Evolutionary conservation across 2,329 filamentous ascomycete genomes (phyloP).

Genomic region (Cercospora sp.): DNA sequence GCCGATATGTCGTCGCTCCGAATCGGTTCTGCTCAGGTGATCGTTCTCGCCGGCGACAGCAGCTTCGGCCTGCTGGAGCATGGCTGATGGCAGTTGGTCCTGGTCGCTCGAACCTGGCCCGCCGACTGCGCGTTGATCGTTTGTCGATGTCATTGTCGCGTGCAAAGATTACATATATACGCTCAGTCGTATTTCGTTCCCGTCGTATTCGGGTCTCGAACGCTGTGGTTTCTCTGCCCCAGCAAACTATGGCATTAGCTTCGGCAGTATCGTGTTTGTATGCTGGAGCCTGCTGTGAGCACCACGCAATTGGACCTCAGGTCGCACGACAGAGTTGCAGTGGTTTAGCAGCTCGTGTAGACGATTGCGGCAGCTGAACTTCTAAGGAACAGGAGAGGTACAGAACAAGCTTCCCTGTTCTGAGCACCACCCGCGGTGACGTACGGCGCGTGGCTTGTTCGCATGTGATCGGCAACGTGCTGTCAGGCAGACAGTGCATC

Average conservation of each 20-base stretch:
- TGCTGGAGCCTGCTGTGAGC: not conserved
- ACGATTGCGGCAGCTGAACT: not conserved
- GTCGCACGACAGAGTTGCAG: not conserved
- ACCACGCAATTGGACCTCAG: not conserved
- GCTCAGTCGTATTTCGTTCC: not conserved
- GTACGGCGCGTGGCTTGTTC: slow-evolving; percentile 1
- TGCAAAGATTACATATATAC: slow-evolving; percentile 1
- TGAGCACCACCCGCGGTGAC: slow-evolving; percentile 2
- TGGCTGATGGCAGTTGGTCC: slow-evolving; percentile 26
- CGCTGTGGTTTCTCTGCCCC: not conserved
- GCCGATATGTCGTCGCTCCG: slow-evolving; percentile 31
- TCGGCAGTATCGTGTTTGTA: not conserved
- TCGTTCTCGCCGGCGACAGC: slow-evolving; percentile 30
- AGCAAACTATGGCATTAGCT: slow-evolving; percentile 8
- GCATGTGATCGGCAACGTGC: not conserved
- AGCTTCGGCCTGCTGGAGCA: slow-evolving; percentile 36
- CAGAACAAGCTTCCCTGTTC: slow-evolving; percentile 11
- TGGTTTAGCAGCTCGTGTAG: not conserved
- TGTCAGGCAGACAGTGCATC: not conserved
- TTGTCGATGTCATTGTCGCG: slow-evolving; percentile 15
- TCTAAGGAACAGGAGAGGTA: not conserved
- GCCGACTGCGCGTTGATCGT: slow-evolving; percentile 11
- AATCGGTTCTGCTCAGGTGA: slow-evolving; percentile 13
- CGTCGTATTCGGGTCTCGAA: slow-evolving; percentile 6
- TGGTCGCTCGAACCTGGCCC: slow-evolving; percentile 3